Conservation (phyloP, 805 yeast genomes). For the Komagataella ulmi region DNA sequence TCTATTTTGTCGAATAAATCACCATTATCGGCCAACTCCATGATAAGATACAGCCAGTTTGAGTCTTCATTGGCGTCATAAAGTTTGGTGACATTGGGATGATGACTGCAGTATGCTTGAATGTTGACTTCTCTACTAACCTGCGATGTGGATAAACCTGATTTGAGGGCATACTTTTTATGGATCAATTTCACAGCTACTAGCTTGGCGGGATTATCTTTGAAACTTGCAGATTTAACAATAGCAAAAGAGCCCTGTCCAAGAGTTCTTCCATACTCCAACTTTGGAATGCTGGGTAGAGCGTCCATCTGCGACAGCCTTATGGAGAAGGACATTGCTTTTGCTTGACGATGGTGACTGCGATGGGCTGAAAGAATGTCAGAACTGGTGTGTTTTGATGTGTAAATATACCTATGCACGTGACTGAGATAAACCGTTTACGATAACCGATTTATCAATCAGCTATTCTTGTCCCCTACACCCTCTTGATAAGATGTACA, state of each 20-base stretch:
- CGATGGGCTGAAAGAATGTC: neutral
- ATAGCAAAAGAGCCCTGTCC: conserved; percentile 63
- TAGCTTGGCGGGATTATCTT: conserved; percentile 20
- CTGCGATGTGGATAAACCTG: conserved; percentile 16
- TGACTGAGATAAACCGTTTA: neutral
- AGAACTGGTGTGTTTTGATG: neutral
- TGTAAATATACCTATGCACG: neutral
- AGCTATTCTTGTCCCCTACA: neutral
- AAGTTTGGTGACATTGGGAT: conserved; percentile 46
- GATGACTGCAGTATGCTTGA: conserved; percentile 45
- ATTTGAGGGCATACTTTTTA: conserved; percentile 16
- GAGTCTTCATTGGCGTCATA: conserved; percentile 38
- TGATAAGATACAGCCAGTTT: conserved; percentile 49
- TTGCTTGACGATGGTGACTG: neutral
- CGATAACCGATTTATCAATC: neutral
- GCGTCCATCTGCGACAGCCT: conserved; percentile 30
- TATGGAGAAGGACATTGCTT: neutral
- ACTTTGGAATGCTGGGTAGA: conserved; percentile 32
- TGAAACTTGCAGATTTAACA: conserved; percentile 35
- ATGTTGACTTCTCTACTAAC: conserved; percentile 41
- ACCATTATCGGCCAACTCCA: conserved; percentile 65
- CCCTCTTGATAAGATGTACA: neutral
- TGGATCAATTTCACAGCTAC: conserved; percentile 51
- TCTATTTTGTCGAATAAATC: conserved; percentile 71
- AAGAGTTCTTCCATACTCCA: conserved; percentile 34